Evolutionary conservation across 768 basidiomycete species (phyloP), one percentile per base, ranked within the genome.

Genomic region (Trametes coccinea): DNA sequence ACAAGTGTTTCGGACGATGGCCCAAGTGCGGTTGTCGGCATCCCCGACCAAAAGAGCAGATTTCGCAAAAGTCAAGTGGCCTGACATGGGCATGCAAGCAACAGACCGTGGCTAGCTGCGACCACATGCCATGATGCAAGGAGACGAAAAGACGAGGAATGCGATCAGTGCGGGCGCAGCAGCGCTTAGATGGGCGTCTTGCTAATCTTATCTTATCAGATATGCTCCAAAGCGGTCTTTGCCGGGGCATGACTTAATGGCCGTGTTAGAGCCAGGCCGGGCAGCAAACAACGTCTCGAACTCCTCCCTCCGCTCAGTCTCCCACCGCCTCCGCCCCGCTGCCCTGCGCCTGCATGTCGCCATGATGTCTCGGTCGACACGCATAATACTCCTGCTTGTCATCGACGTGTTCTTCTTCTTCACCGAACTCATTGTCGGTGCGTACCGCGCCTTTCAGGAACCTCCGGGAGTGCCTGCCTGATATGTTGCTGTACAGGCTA

Each of bases 351-450:
- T 29, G 56, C 56, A 66, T 67, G 47, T 54, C 59, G 74, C 78
- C 74, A 70, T 65, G 40, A 67, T 78, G 69, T 90, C 89, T 68
- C 89, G 92, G 62, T 85, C 89, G 14, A 77, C 88, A 4, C 80
- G 87, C 67, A 93, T 94, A 66, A 83, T 81, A 5, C 77, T 93
- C 61, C 80, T 98, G 49, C 82, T 96, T 41, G 78, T 82, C 65
- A 93, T 99, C 59, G 96, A 99, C 76, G 70, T 92, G 14, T 4
- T 88, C 50, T 98, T 93, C 80, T 94, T 97, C 73, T 82, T 93
- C 69, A 79, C 95, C 49, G 95, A 95, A 73, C 81, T 95, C 68
- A 84, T 89, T 59, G 85, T 84, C 59, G 93, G 93, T 87, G 61
- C 65, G 82, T 68, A 27, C 29, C 14, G 37, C 31, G 66, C 56